Conservation (phyloP, 2,329 filamentous ascomycete species). For the Paracorniculantispora psalliotae region DNA sequence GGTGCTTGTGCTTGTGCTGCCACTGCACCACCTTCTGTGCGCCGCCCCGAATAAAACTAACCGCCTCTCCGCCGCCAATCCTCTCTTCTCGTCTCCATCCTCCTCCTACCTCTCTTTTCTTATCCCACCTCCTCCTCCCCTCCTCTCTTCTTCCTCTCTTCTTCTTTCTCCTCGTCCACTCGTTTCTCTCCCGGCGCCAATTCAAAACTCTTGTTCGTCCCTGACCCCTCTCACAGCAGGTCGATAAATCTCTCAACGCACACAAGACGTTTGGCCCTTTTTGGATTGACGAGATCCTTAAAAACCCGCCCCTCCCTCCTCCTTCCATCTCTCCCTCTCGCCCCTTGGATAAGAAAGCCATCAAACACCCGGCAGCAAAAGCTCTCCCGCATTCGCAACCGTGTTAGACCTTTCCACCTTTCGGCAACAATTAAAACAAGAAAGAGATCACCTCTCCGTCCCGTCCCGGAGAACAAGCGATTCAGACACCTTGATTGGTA, state of each 20-base stretch:
- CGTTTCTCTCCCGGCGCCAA: slow-evolving; percentile 41
- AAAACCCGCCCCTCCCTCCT: slow-evolving; percentile 13
- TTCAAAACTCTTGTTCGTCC: slow-evolving; percentile 45
- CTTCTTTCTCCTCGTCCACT: slow-evolving; percentile 41
- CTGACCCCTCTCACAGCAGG: slow-evolving; percentile 34
- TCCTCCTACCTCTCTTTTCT: slow-evolving; percentile 49
- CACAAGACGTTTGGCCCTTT: slow-evolving; percentile 22
- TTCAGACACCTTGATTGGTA: slow-evolving; percentile 36
- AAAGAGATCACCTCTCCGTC: too few species aligned
- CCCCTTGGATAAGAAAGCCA: not conserved
- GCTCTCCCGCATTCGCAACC: not conserved
- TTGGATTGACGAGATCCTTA: slow-evolving; percentile 19
- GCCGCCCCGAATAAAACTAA: slow-evolving; percentile 13
- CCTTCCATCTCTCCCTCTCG: slow-evolving; percentile 9
- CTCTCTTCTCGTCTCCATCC: slow-evolving; percentile 44
- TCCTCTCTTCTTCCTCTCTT: slow-evolving; percentile 27
- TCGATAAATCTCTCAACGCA: slow-evolving; percentile 21
- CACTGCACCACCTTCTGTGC: not conserved
- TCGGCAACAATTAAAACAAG: too few species aligned
- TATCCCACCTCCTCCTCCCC: slow-evolving; percentile 35
- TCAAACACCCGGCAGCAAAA: not conserved
- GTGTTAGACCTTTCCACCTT: slow-evolving; percentile 12
- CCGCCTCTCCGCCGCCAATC: slow-evolving; percentile 10
- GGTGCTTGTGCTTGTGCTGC: too few species aligned
- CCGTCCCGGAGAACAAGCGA: slow-evolving; percentile 28